These are phyloP conservation scores for Lecanicillium sp. DNA, from an alignment of 2,329 filamentous ascomycete genomes.

Conservation along the genomic window DNA sequence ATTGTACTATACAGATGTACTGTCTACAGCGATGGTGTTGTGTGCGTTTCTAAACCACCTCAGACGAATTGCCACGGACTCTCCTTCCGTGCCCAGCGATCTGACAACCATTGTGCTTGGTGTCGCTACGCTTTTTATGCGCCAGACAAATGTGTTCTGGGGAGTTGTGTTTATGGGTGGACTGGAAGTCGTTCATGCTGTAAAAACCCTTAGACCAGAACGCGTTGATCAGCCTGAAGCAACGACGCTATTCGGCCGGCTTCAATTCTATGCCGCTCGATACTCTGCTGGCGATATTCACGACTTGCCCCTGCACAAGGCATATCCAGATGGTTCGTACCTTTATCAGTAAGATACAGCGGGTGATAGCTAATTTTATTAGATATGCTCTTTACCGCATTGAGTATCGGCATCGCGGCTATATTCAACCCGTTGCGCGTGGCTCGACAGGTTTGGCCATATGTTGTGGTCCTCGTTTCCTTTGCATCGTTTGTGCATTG, in stretches of 20 bases:
- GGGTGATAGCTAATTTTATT: constrained; percentile 10
- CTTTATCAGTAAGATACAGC: background rate
- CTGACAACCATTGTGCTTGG: constrained; percentile 47
- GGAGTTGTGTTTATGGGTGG: constrained; percentile 69
- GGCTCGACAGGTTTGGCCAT: constrained; percentile 44
- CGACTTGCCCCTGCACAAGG: constrained; percentile 39
- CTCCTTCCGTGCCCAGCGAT: constrained; percentile 28
- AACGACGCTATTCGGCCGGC: constrained; percentile 22
- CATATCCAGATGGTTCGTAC: constrained; percentile 42
- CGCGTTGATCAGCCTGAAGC: constrained; percentile 21
- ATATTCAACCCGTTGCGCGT: constrained; percentile 38
- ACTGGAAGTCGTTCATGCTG: constrained; percentile 42
- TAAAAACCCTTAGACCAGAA: constrained; percentile 34
- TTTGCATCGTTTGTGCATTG: constrained; percentile 73
- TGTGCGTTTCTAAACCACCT: constrained; percentile 55
- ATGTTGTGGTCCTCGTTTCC: constrained; percentile 51
- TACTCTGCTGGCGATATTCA: constrained; percentile 46
- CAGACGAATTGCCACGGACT: constrained; percentile 27
- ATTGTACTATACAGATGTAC: constrained; percentile 89
- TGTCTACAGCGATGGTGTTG: constrained; percentile 70
- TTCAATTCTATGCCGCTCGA: constrained; percentile 30
- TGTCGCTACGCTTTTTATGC: constrained; percentile 60
- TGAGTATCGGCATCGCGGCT: constrained; percentile 57
- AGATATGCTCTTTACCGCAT: constrained; percentile 47
- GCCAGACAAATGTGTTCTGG: constrained; percentile 98